These are phyloP conservation scores for Paspalum notatum DNA, from an alignment of 176 grass and related monocot species.

Conservation along the genomic window DNA sequence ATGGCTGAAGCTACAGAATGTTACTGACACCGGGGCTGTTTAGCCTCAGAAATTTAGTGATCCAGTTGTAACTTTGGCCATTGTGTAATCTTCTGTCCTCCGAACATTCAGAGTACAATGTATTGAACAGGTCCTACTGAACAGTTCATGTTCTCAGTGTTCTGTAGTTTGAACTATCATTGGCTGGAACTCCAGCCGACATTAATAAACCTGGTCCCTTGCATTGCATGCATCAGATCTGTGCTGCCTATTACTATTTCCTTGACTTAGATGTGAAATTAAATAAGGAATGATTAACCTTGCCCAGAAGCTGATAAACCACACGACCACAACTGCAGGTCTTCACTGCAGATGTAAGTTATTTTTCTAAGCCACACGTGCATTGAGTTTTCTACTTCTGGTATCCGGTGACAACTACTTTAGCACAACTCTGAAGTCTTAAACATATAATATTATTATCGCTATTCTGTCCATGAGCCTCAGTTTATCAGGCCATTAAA, in stretches of 20 bases:
- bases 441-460: background rate
- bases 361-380: no score
- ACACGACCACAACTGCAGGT: background rate
- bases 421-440: background rate
- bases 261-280: conserved; percentile 13
- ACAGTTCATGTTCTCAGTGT: background rate
- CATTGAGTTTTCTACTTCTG: background rate
- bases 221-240: conserved; percentile 19
- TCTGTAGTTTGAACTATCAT: background rate
- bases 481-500: conserved; percentile 27
- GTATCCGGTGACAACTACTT: conserved; percentile 11
- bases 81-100: conserved; percentile 10
- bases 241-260: background rate
- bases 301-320: conserved; percentile 7
- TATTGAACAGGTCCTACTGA: background rate
- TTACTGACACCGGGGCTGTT: background rate
- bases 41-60: background rate
- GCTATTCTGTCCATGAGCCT: background rate
- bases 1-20: background rate
- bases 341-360: background rate
- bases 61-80: background rate
- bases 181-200: background rate
- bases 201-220: conserved; percentile 7
- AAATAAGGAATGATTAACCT: background rate
- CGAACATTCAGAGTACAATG: conserved; percentile 16